Base-by-base conservation (phyloP, 1,139 yeast genomes). In the Yamadazyma triangularis region DNA sequence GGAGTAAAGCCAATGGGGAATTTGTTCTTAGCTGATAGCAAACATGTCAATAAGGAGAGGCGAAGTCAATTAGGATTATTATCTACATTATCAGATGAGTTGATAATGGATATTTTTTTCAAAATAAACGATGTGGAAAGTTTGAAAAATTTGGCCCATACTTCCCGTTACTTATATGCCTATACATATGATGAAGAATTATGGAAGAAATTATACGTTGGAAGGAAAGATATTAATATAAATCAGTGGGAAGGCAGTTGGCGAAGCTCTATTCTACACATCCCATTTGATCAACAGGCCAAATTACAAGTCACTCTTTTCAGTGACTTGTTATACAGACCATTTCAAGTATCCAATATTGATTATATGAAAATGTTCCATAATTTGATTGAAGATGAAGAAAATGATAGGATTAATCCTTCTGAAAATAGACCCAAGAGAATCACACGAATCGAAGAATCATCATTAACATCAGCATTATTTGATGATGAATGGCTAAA, bases 1-100 rank as follows among this genome's bases (percentile, higher is more conserved):
- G 82, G 83, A 34, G 82, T 85, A 13, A 77, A 73, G 42, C 95
- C 95, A 0, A 60, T 71, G 25, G 94, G 94, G 4, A 85, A 85
- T 47, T 67, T 68, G 13, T 48, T 55, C 27, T 42, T 66, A 13
- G 37, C 53, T 34, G 37, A 50, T 39, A 23, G 50, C 30, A 36
- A 42, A 13, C 22, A 18, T 3, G 31, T 48, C n/a, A 40, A 44
- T 4, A 44, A 47, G 2, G 33, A 42, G 5, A 45, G 57, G 11
- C 44, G 56, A 16, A 63, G 68, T 24, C 30, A 42, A 18, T 60
- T 82, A 51, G 95, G 95, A 0, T 36, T 48, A 7, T 64, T 84
- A 16, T 51, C 67, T 0, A 31, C 36, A 1, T 64, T 84, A 26
- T 62, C 79, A 0, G 95, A 85, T 52, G 89, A 79, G 13, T 35